These are phyloP conservation scores for Lineolata rhizophorae DNA, from an alignment of 495 filamentous ascomycete genomes.

Conservation along the genomic window DNA sequence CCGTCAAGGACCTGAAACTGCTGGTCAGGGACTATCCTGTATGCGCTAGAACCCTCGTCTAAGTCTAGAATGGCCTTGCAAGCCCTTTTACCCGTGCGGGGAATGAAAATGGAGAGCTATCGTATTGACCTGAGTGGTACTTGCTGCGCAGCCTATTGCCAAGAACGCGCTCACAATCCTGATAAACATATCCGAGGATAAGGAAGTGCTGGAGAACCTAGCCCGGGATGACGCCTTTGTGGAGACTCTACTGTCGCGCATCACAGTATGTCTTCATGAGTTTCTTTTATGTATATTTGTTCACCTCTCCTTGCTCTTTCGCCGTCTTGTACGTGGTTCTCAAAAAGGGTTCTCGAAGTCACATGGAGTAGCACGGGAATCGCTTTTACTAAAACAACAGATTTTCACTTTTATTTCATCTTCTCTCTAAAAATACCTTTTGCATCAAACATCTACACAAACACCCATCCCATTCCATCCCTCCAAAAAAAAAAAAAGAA, in stretches of 20 bases:
- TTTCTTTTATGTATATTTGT: too few relatives aligned
- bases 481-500: too few relatives aligned
- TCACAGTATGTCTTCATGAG: conserved; percentile 69
- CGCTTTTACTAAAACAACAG: too few relatives aligned
- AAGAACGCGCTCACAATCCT: conserved; percentile 85
- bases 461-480: too few relatives aligned
- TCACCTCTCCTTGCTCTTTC: too few relatives aligned
- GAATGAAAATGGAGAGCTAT: conserved; percentile 1
- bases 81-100: too few relatives aligned
- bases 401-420: too few relatives aligned
- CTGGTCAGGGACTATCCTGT: conserved; percentile 62
- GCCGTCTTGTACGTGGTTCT: too few relatives aligned
- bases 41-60: conserved; percentile 7
- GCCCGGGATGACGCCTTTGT: conserved; percentile 66
- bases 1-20: conserved; percentile 76
- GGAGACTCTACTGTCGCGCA: conserved; percentile 41
- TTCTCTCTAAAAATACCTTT: too few relatives aligned
- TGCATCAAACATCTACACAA: too few relatives aligned
- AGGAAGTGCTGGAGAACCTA: conserved; percentile 45
- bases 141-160: conserved; percentile 44
- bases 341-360: too few relatives aligned
- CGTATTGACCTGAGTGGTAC: conserved; percentile 1
- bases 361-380: too few relatives aligned
- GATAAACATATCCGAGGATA: conserved; percentile 70
- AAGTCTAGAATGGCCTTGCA: background rate